These are phyloP conservation scores for Aegilops longissima DNA, from an alignment of 176 grass and related monocot genomes.

Conservation along the genomic window DNA sequence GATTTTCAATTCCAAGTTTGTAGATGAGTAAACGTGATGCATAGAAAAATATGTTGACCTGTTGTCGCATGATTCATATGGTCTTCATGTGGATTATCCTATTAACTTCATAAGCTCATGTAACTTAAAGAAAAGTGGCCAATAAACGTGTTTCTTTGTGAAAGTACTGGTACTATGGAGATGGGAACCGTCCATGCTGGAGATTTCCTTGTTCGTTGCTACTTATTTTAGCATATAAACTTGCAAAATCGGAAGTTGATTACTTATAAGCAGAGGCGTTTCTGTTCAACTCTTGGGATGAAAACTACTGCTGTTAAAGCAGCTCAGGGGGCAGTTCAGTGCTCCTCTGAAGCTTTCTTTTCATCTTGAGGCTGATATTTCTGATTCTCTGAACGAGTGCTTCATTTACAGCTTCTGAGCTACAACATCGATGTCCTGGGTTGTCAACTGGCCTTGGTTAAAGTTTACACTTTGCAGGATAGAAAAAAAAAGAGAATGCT, in stretches of 20 bases:
- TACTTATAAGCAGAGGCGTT: conserved; percentile 62
- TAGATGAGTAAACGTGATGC: neutral
- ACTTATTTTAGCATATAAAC: neutral
- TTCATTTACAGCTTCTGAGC: no score
- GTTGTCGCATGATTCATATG: neutral
- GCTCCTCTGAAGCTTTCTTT: conserved; percentile 17
- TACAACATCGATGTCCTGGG: no score
- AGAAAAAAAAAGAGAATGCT: no score
- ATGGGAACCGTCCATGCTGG: conserved; percentile 87
- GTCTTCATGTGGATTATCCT: neutral
- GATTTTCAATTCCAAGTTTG: neutral
- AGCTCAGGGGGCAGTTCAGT: conserved; percentile 76
- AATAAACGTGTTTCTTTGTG: neutral
- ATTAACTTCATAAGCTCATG: neutral
- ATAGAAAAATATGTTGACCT: neutral
- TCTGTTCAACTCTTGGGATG: conserved; percentile 88
- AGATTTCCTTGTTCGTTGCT: conserved; percentile 73
- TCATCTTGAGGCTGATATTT: no score
- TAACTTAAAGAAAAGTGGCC: neutral
- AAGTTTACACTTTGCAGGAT: no score
- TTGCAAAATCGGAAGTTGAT: neutral
- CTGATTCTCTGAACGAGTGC: no score
- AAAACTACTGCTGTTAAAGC: conserved; percentile 85
- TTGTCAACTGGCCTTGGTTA: no score
- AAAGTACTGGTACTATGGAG: conserved; percentile 51